Base-by-base conservation (phyloP, 2,329 filamentous ascomycete genomes). In the Oidium heveae region DNA sequence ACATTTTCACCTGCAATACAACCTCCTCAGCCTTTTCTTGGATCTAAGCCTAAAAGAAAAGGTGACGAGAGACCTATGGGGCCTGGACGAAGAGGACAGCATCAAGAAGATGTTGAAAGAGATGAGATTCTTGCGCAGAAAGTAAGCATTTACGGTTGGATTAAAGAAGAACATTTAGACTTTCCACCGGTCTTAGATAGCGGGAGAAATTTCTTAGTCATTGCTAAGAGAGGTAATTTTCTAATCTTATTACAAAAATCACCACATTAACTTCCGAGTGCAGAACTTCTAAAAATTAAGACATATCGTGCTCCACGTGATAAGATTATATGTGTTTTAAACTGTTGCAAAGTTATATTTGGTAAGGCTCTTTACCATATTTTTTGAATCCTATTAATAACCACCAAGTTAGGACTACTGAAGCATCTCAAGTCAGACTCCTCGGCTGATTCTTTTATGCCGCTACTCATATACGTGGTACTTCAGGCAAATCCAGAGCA, bases 321-420 rank as follows among this genome's bases (percentile, higher is more conserved):
- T 71, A 98, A 98, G 68, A 91, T 98, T 55, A 96, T 98, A 52
- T 98, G 91, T 67, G 86, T 96, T 49, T 71, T 98, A 55, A 98
- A 98, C 68, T 95, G 88, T 70, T 98, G 91, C 76, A 98, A 98
- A 69, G 93, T 98, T 58, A 96, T 98, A 59, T 96, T 98, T 67
- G 91, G 84, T 86, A 68, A 12, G 49, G 36, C 32, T 33, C 2
- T 33, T 33, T 33, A 33, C 7, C 8, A 33, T 10, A 8, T 33
- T 10, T 8, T 13, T 15, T 22, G 47, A 5, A 28, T 57, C 20
- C 37, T 34, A n/a, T 59, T 66, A 58, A 66, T 36, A 33, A 33
- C 32, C 32, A 33, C 32, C 39, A 41, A 13, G 28, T 13, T 55
- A 85, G 83, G 89, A 18, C 78, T 94, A 52, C 71, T 98, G 54